Evolutionary conservation across 2,329 filamentous ascomycete species (phyloP).

Genomic region (Talaromyces albobiverticillius): DNA sequence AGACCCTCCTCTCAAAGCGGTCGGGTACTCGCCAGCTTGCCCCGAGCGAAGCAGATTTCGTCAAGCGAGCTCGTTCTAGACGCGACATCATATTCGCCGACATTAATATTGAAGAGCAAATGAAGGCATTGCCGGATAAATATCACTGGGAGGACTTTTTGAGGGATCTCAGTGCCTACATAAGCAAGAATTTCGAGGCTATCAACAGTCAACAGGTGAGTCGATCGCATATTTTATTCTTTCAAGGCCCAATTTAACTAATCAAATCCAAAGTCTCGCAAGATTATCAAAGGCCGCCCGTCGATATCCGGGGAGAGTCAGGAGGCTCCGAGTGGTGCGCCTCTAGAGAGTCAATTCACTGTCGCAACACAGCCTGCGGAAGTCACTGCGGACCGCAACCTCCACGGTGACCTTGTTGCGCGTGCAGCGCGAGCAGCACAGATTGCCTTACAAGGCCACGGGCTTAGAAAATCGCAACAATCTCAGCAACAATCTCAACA

Average conservation of each 20-base stretch:
- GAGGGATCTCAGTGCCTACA: constrained; percentile 56
- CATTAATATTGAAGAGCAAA: constrained; percentile 49
- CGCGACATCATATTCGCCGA: constrained; percentile 57
- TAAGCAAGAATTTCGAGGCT: constrained; percentile 57
- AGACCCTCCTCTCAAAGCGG: constrained; percentile 53
- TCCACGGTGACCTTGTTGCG: constrained; percentile 45
- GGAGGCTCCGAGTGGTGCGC: constrained; percentile 32
- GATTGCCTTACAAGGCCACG: constrained; percentile 46
- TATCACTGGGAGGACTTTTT: constrained; percentile 65
- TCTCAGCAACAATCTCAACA: constrained; percentile 25
- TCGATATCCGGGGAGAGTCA: constrained; percentile 36
- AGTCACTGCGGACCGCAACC: constrained; percentile 38
- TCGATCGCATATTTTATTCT: background rate
- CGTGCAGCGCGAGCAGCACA: constrained; percentile 48
- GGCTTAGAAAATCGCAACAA: constrained; percentile 34
- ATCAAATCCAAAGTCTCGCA: constrained; percentile 35
- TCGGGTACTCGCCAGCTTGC: constrained; percentile 54
- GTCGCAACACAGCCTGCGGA: constrained; percentile 38
- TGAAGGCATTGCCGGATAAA: constrained; percentile 53
- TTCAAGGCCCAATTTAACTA: background rate
- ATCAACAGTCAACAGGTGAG: constrained; percentile 48
- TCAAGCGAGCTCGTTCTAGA: constrained; percentile 53
- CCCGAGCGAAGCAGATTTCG: constrained; percentile 59
- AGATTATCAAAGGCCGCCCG: constrained; percentile 36
- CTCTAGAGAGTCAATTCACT: constrained; percentile 41